These are phyloP conservation scores for Ophiocordyceps camponoti-floridani DNA, from an alignment of 2,329 filamentous ascomycete genomes.

Conservation along the genomic window DNA sequence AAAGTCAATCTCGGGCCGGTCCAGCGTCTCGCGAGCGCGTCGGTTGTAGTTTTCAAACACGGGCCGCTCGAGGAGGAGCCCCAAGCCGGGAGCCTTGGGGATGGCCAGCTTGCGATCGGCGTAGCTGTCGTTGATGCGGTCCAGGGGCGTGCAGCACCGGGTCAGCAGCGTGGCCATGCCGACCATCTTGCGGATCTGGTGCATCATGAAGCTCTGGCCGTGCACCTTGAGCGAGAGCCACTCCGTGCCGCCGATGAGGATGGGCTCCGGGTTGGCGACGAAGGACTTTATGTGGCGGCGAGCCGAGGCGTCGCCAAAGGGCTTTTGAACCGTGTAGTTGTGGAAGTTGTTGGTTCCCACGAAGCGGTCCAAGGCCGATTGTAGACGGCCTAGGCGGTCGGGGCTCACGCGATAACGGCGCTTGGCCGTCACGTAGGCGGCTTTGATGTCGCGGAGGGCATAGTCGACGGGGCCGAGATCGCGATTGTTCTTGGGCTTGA, in stretches of 20 bases:
- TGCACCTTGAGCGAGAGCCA: conserved; percentile 95
- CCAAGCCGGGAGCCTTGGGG: conserved; percentile 82
- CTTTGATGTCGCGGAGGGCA: conserved; percentile 58
- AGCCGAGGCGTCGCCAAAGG: conserved; percentile 60
- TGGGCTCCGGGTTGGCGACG: conserved; percentile 53
- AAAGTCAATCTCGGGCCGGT: conserved; percentile 59
- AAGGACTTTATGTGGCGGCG: conserved; percentile 91
- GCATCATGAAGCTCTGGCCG: conserved; percentile 99
- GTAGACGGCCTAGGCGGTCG: conserved; percentile 54
- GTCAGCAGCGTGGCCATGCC: conserved; percentile 76
- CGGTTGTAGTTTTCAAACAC: conserved; percentile 84
- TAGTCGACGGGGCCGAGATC: conserved; percentile 36
- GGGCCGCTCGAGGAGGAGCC: conserved; percentile 73
- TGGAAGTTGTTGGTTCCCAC: conserved; percentile 81
- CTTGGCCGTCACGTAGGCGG: conserved; percentile 67
- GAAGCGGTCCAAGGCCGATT: conserved; percentile 57
- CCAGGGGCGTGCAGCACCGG: conserved; percentile 60
- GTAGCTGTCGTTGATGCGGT: conserved; percentile 60
- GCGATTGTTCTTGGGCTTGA: conserved; percentile 19
- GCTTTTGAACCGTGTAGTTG: conserved; percentile 94
- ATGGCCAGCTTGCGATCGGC: conserved; percentile 59
- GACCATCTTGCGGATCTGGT: conserved; percentile 99
- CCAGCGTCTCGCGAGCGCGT: conserved; percentile 44
- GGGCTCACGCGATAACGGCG: conserved; percentile 66
- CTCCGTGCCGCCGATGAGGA: conserved; percentile 80